Base-by-base conservation (phyloP, 208 protist genomes). In the Leishmania mexicana region DNA sequence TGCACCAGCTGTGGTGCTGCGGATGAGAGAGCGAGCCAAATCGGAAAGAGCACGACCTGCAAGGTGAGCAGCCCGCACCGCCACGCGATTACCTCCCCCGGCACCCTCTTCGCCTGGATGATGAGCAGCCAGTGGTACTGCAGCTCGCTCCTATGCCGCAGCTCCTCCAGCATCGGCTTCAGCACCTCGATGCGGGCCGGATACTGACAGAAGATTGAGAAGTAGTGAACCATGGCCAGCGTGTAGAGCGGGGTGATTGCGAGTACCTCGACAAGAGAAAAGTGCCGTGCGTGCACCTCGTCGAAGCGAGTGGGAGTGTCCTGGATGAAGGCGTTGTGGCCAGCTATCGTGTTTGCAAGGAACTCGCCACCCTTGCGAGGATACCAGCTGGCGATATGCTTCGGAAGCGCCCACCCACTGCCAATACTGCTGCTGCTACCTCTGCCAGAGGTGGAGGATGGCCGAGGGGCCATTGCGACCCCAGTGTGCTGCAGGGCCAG, bases 161-260 rank as follows among this genome's bases (percentile, higher is more conserved):
- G 84, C 76, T 95, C 88, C 15, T 83, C 81, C 81, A 92, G 79
- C 57, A 95, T 86, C 58, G 83, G 75, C n/a, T 87, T 82, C 58
- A 93, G 77, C 70, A 91, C 68, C 75, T 81, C 71, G 13, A 88
- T 45, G 11, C 90, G 89, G 15, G 79, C 81, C 2, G 94, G 88
- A 75, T 93, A 91, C 82, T 94, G 90, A 80, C 88, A 90, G 74
- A 94, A 97, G 35, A 88, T 75, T 5, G 94, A 95, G 76, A 94
- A 93, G 88, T 97, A 97, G 80, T 97, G 94, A 51, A 95, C 92
- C 83, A 97, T 92, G 19, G 91, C 78, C 0, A 97, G 84, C 8
- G 92, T 86, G 80, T 94, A 94, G n/a, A 95, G 85, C 11, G 94
- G 94, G 17, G 85, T 87, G 31, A 94, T 88, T 28, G 87, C 90